Evolutionary conservation across 768 basidiomycete species (phyloP).

Genomic region (Suillus fuscotomentosus): DNA sequence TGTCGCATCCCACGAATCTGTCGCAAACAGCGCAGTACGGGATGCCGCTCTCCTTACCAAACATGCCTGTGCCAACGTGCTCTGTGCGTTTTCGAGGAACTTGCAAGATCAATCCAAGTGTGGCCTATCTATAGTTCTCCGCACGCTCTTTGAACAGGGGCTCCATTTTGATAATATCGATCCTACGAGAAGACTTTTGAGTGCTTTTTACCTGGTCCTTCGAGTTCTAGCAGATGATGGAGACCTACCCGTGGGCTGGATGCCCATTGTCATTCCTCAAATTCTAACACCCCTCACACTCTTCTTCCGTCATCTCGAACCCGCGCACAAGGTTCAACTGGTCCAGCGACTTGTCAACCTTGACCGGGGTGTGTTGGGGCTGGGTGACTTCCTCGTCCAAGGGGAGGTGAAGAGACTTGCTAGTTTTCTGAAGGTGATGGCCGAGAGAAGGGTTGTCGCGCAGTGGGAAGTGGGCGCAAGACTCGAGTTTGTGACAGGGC

Average conservation of each 20-base stretch:
- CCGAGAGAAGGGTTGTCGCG: conserved; percentile 34
- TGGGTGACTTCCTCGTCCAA: conserved; percentile 56
- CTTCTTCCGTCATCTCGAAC: conserved; percentile 59
- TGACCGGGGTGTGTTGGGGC: conserved; percentile 43
- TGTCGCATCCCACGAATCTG: conserved; percentile 30
- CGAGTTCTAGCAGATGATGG: conserved; percentile 46
- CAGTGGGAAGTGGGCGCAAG: conserved; percentile 47
- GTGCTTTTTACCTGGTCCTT: conserved; percentile 57
- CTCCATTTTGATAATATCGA: conserved; percentile 42
- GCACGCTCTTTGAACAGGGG: conserved; percentile 53
- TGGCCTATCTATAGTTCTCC: conserved; percentile 52
- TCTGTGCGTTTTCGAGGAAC: conserved; percentile 40
- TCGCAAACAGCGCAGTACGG: conserved; percentile 4
- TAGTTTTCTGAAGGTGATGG: conserved; percentile 8
- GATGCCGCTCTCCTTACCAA: conserved; percentile 43
- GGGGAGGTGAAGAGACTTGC: conserved; percentile 47
- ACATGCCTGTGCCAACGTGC: conserved; percentile 50
- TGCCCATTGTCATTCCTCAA: conserved; percentile 53
- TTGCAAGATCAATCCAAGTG: conserved; percentile 29
- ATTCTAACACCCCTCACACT: conserved; percentile 50
- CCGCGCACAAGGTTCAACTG: conserved; percentile 51
- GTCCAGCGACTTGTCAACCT: conserved; percentile 53
- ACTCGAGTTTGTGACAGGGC: conserved; percentile 44
- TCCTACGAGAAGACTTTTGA: conserved; percentile 54
- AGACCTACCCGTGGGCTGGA: conserved; percentile 38